Conservation (phyloP, 192 early-diverging fungal genomes). For the Coemansia sp. region DNA sequence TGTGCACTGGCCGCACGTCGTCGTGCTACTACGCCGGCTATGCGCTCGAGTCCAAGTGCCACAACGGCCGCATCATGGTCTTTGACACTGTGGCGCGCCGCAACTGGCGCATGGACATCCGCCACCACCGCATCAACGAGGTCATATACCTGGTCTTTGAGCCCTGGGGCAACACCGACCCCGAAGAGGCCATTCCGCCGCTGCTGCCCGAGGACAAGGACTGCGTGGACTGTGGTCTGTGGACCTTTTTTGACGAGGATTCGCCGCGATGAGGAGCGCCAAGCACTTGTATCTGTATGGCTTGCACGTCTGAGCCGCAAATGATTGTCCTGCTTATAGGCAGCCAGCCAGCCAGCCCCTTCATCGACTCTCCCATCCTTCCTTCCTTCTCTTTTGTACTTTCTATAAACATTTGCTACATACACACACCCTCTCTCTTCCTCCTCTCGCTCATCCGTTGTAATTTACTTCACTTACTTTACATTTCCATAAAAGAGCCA, state of each 20-base stretch:
- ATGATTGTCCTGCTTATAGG: no score
- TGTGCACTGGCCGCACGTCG: conserved; percentile 69
- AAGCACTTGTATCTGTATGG: background rate
- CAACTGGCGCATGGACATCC: conserved; percentile 71
- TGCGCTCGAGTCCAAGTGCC: conserved; percentile 84
- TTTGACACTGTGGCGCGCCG: conserved; percentile 71
- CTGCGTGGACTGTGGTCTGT: conserved; percentile 80
- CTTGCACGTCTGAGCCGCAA: background rate
- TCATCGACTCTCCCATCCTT: no score
- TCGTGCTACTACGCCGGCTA: conserved; percentile 74
- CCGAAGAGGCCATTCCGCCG: conserved; percentile 35
- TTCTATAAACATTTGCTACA: no score
- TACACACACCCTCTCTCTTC: no score
- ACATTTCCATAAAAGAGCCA: no score
- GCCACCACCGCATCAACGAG: conserved; percentile 77
- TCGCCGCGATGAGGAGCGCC: conserved; percentile 29
- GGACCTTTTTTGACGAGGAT: conserved; percentile 67
- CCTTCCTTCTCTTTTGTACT: background rate
- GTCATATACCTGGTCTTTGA: conserved; percentile 69
- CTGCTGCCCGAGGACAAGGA: conserved; percentile 47
- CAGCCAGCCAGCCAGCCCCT: no score
- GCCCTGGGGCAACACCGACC: conserved; percentile 48
- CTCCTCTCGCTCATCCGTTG: no score
- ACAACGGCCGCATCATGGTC: conserved; percentile 70
- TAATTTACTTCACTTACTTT: background rate